A percentile compares a stretch with the other conserved stretches of the same genome.
phyloP scores from a whole-genome alignment of 2,329 filamentous ascomycete species.

The Epichloe typhina region DNA sequence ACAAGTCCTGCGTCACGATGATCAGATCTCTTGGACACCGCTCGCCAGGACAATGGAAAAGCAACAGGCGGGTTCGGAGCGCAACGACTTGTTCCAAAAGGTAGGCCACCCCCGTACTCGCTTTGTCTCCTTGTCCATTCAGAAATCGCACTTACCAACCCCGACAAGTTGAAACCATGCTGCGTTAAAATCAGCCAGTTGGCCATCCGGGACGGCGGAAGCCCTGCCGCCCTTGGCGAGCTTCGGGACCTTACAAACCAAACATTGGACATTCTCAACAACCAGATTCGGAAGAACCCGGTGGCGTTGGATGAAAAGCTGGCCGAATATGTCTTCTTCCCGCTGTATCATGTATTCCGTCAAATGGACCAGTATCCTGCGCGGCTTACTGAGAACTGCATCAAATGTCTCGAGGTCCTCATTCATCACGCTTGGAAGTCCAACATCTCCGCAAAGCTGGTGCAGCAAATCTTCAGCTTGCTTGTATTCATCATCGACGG shows the following conservation, averaged over 20 bases:
- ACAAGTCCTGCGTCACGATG: too few species aligned
- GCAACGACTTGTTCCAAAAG: constrained; percentile 25
- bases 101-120: constrained; percentile 14
- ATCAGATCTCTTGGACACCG: background rate
- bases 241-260: constrained; percentile 32
- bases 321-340: constrained; percentile 91
- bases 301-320: constrained; percentile 61
- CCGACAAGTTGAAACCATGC: constrained; percentile 45
- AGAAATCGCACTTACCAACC: constrained; percentile 1
- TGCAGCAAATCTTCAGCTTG: constrained; percentile 74
- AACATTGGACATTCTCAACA: constrained; percentile 32
- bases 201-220: constrained; percentile 34
- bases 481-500: constrained; percentile 72
- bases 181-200: constrained; percentile 48
- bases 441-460: constrained; percentile 56
- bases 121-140: background rate
- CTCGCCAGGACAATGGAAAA: constrained; percentile 8
- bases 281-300: constrained; percentile 29
- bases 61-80: constrained; percentile 7
- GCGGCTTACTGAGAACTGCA: constrained; percentile 58
- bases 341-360: constrained; percentile 74
- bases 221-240: constrained; percentile 24
- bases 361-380: constrained; percentile 59
- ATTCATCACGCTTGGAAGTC: constrained; percentile 68
- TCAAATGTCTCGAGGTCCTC: constrained; percentile 63